Percentiles rank a stretch among this genome's conserved stretches.
phyloP scores from a whole-genome alignment of 1,139 yeast genomes.

The Nakaseomyces bracarensis region DNA sequence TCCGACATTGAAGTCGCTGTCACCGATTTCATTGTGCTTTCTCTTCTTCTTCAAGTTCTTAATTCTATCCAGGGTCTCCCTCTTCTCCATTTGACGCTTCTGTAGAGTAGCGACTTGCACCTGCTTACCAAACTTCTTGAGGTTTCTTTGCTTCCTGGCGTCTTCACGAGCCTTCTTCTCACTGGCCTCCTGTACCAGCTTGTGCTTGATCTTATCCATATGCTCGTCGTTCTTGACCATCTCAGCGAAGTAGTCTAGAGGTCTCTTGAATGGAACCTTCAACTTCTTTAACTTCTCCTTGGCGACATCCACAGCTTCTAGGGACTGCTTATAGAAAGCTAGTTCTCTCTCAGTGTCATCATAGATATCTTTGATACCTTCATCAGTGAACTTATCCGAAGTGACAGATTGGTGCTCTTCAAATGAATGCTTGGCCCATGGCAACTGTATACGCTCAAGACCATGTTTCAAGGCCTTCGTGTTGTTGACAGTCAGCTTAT shows the following conservation, averaged over 20 bases:
- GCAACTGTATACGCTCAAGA: constrained; percentile 57
- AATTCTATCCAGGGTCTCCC: constrained; percentile 82
- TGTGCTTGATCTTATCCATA: constrained; percentile 86
- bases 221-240: constrained; percentile 98
- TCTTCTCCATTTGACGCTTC: constrained; percentile 90
- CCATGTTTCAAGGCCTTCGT: constrained; percentile 61
- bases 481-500: constrained; percentile 74
- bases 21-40: constrained; percentile 60
- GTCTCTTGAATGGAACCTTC: constrained; percentile 84
- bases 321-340: constrained; percentile 85
- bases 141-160: constrained; percentile 86
- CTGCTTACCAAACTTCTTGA: constrained; percentile 96
- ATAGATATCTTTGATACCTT: constrained; percentile 74
- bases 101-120: constrained; percentile 91
- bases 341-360: constrained; percentile 89
- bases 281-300: constrained; percentile 55
- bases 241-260: constrained; percentile 94
- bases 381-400: constrained; percentile 51
- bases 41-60: constrained; percentile 84
- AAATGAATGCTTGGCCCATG: constrained; percentile 68
- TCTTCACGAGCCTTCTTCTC: constrained; percentile 89
- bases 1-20: constrained; percentile 54
- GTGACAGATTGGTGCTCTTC: constrained; percentile 75
- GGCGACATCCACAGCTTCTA: constrained; percentile 72
- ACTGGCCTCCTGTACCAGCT: constrained; percentile 77